Percentiles rank a stretch among this genome's conserved stretches.
These are phyloP conservation scores for Fusarium graminum DNA, from an alignment of 2,329 filamentous ascomycete species.

Conservation along the genomic window DNA sequence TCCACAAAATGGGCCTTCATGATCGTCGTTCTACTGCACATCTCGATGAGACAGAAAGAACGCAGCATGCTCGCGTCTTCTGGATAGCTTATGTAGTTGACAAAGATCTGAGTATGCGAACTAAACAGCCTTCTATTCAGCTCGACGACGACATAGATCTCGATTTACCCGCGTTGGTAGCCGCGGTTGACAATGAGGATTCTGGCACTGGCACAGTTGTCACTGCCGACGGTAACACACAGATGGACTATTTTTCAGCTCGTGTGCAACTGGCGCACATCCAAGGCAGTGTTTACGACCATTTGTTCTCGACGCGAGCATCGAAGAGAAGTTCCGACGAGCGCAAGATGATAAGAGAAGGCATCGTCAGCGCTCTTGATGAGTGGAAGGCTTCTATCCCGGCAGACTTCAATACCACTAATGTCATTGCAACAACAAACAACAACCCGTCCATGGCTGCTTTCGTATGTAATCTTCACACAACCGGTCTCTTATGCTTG, in stretches of 20 bases:
- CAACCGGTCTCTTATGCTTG: conserved; percentile 4
- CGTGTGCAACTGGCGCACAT: conserved; percentile 10
- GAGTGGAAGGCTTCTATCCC: conserved; percentile 1
- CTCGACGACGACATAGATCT: conserved; percentile 13
- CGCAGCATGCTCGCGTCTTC: conserved; percentile 11
- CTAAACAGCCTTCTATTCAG: conserved; percentile 16
- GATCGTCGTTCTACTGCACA: not conserved
- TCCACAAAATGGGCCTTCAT: conserved; percentile 16
- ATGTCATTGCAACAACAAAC: not conserved
- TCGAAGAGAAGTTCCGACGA: conserved; percentile 4
- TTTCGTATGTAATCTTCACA: conserved; percentile 10
- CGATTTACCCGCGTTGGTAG: not conserved
- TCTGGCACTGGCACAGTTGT: not conserved
- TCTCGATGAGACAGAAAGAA: not conserved
- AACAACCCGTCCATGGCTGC: not conserved
- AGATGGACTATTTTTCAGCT: conserved; percentile 10
- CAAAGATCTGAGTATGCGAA: conserved; percentile 11
- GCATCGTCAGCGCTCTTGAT: not conserved
- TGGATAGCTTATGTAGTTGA: conserved; percentile 20
- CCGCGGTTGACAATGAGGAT: fast-evolving
- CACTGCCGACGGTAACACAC: not conserved
- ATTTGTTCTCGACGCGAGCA: conserved; percentile 5
- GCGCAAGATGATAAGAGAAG: not conserved
- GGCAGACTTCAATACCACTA: not conserved
- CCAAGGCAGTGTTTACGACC: conserved; percentile 7